Evolutionary conservation across 306 rosid genomes (phyloP), one percentile per base, ranked within the genome.

Genomic region (Begonia masoniana): DNA sequence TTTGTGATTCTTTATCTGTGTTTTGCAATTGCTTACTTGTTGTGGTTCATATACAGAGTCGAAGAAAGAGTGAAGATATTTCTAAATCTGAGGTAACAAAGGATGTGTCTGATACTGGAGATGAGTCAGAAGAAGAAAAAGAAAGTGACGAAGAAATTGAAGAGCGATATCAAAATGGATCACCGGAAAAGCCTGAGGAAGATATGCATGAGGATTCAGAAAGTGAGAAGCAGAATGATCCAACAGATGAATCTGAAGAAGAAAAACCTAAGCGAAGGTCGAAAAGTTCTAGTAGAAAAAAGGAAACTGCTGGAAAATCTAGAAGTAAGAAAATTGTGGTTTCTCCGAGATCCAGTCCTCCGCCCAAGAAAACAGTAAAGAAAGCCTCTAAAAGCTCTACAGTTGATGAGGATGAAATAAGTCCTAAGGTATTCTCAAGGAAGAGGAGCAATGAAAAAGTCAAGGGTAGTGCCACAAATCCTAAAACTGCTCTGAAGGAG

Each of bases 341-440:
- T 47, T 54, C 84, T 45, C 61, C 41, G 10, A 83, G 79, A 62
- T 74, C 93, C 54, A 81, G 67, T 59, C 62, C 82, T 19, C 58
- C 78, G 9, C 72, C 71, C 24, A 75, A 66, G 68, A 81, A 58
- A 62, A 42, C 68, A 54, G 61, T 64, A 45, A 87, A 83, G 84
- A 77, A 70, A 61, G 54, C 83, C 24, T 49, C 79, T 13, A 68
- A 71, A 61, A 66, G 0, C 57, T 48, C 87, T 13, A 76, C 72
- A 57, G 71, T 51, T 68, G 92, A 77, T 62, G 84, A 77, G 17
- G 71, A 52, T 61, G 89, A 81, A 48, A 67, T 54, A 49, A 79
- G 85, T 72, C 93, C 95, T 16, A 92, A 87, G 76, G 87, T 74
- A 61, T 83, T 79, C 59, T 83, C 93, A 51, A 87, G 95, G 81